These are phyloP conservation scores for Scorias spongiosa DNA, from an alignment of 2,329 filamentous ascomycete species.

Conservation along the genomic window DNA sequence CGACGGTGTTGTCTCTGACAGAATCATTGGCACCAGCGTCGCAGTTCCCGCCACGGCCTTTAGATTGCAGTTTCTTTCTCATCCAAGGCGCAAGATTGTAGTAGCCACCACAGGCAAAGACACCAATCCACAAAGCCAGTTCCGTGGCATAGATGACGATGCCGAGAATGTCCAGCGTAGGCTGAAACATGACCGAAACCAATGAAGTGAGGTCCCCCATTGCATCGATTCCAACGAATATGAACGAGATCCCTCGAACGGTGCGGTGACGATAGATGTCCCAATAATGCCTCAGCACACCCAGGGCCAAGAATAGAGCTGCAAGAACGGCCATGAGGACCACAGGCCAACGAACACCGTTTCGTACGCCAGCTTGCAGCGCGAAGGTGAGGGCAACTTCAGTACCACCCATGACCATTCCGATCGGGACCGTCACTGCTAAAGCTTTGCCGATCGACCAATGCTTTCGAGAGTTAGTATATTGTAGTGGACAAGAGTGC, in stretches of 20 bases:
- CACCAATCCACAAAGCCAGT: conserved; percentile 49
- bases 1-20: conserved; percentile 13
- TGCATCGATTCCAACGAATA: conserved; percentile 57
- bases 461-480: conserved; percentile 22
- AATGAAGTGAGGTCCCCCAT: conserved; percentile 53
- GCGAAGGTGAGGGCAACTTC: conserved; percentile 46
- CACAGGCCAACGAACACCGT: conserved; percentile 42
- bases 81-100: conserved; percentile 50
- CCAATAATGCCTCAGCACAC: conserved; percentile 53
- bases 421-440: conserved; percentile 35
- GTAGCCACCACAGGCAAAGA: conserved; percentile 50
- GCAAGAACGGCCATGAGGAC: conserved; percentile 53
- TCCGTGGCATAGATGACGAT: conserved; percentile 54
- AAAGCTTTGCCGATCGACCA: conserved; percentile 38
- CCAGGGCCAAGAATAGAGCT: conserved; percentile 46
- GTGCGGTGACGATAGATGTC: conserved; percentile 53
- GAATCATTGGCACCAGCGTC: conserved; percentile 4
- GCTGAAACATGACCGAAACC: conserved; percentile 48
- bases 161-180: conserved; percentile 42
- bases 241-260: conserved; percentile 55
- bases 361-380: conserved; percentile 29
- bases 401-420: conserved; percentile 41
- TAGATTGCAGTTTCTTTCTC: conserved; percentile 18
- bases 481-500: neutral
- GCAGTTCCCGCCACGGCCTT: conserved; percentile 2